Evolutionary conservation across 306 rosid genomes (phyloP).

Genomic region (Myrica gale): DNA sequence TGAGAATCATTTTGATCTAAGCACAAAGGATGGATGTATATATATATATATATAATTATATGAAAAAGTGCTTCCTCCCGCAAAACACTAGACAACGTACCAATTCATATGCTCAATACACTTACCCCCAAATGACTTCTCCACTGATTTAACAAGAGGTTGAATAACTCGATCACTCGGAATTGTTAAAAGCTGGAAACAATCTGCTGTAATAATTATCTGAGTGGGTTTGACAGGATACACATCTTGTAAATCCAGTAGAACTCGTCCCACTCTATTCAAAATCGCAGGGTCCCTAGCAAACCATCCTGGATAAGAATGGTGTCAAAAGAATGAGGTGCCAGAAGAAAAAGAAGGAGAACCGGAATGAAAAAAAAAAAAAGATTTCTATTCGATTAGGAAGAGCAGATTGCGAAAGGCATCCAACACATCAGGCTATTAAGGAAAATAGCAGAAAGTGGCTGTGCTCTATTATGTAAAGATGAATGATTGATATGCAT

Average conservation of each 20-base stretch:
- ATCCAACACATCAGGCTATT: not conserved
- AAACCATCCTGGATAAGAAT: constrained; percentile 64
- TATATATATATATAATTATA: no score
- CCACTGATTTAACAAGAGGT: constrained; percentile 45
- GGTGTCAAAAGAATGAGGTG: constrained; percentile 27
- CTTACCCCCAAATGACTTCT: constrained; percentile 75
- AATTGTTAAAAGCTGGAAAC: constrained; percentile 67
- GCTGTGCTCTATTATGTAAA: no score
- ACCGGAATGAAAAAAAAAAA: not conserved
- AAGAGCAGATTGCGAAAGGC: not conserved
- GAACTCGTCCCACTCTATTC: constrained; percentile 60
- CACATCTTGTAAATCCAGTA: constrained; percentile 46
- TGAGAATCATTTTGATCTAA: no score
- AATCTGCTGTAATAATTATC: constrained; percentile 74
- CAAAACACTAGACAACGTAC: not conserved
- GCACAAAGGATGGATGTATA: no score
- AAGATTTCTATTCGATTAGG: no score
- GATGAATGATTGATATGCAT: not conserved
- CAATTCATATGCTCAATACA: constrained; percentile 12
- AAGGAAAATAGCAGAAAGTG: not conserved
- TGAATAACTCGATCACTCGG: constrained; percentile 46
- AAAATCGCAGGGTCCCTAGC: constrained; percentile 72
- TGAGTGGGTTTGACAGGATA: constrained; percentile 46
- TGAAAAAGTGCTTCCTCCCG: no score
- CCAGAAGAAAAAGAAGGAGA: not conserved